Evolutionary conservation across 2,329 filamentous ascomycete species (phyloP), one percentile per base, ranked within the genome.

Genomic region (Penicillium sp.): DNA sequence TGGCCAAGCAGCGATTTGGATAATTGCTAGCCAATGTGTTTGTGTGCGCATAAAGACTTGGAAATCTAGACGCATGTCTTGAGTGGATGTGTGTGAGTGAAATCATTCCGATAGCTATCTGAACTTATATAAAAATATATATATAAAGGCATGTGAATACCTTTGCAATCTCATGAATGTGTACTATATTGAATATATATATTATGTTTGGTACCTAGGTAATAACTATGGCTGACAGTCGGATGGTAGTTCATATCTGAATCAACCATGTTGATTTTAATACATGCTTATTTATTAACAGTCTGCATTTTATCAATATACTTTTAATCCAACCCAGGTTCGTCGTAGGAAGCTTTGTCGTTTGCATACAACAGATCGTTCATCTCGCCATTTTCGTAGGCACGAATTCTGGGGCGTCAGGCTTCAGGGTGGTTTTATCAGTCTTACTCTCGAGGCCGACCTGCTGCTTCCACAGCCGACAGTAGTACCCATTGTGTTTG

Each of bases 1-100:
- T 97, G 74, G 93, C 91, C 16, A 87, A 82, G 74, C 83, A 90
- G 75, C 81, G 89, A 61, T 96, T 90, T 79, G 90, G 90, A 24
- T 84, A 61, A 69, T 51, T 40, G 6, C 40, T 18, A 9, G n/a
- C n/a, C n/a, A 35, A 14, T 16, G 16, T 28, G 16, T 40, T 49
- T 14, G 4, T 2, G 14, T 23, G 47, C 11, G 18, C 20, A 33
- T 12, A 9, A 18, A 9, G 24, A 30, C 7, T 30, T 48, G 8
- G 23, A 30, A 18, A 18, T 18, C 33, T n/a, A 40, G 35, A 40
- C n/a, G 35, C 38, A 5, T 20, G 4, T n/a, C 28, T 21, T 35
- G 28, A 33, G 14, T 16, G 9, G 18, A 38, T 28, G 11, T 48
- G 26, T 48, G 38, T 40, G 5, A 42, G 3, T 42, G 18, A 2